Conservation (phyloP, 495 filamentous ascomycete species). For the Talaromyces proteolyticus region DNA sequence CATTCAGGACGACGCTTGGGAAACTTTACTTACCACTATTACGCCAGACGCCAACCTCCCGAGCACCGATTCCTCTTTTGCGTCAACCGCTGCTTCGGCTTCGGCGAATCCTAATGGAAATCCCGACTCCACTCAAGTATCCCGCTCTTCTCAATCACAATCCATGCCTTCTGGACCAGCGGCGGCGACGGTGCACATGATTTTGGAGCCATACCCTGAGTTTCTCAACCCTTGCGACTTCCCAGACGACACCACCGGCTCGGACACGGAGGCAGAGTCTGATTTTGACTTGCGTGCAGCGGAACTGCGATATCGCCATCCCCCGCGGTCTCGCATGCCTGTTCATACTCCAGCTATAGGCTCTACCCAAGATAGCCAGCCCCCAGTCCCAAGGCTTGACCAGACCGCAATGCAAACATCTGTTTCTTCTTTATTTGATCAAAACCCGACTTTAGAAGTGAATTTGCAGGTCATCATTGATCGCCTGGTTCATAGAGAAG, state of each 20-base stretch:
- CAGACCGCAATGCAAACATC: conserved; percentile 17
- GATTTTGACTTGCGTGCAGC: conserved; percentile 16
- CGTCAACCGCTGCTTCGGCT: conserved; percentile 53
- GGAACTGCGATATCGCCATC: conserved; percentile 15
- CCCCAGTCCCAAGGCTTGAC: conserved; percentile 18
- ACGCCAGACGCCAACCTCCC: conserved; percentile 75
- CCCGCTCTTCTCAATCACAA: conserved; percentile 24
- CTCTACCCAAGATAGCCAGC: conserved; percentile 33
- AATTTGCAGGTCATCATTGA: conserved; percentile 66
- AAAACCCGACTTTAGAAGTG: conserved; percentile 14
- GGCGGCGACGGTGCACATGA: conserved; percentile 18
- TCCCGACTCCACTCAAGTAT: conserved; percentile 27
- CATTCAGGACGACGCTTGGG: conserved; percentile 58
- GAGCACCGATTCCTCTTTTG: conserved; percentile 75
- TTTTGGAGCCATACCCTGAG: conserved; percentile 35
- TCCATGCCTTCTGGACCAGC: conserved; percentile 4
- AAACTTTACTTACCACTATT: conserved; percentile 72
- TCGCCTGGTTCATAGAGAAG: conserved; percentile 56
- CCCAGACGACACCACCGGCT: conserved; percentile 18
- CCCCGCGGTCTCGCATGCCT: conserved; percentile 18
- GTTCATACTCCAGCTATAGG: conserved; percentile 16
- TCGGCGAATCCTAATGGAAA: conserved; percentile 16
- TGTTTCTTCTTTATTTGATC: conserved; percentile 23
- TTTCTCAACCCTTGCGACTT: conserved; percentile 37
- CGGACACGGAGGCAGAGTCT: conserved; percentile 28